Evolutionary conservation across 331 rosid species (phyloP).

Genomic region (Rosa hybrid): DNA sequence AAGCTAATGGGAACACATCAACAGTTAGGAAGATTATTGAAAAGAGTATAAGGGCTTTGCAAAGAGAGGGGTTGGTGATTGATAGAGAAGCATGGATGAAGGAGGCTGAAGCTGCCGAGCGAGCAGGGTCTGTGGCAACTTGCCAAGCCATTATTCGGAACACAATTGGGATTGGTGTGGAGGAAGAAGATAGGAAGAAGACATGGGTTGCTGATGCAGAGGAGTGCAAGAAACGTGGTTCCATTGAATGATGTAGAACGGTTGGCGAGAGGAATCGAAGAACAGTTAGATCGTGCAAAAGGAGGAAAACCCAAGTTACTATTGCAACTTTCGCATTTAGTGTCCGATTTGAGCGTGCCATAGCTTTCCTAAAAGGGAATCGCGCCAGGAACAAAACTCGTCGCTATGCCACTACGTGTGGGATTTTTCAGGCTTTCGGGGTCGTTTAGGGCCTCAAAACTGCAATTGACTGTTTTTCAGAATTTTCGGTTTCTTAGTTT

Average conservation of each 20-base stretch:
- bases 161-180: conserved; percentile 2
- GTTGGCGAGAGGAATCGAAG: too few relatives aligned
- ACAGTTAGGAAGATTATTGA: not conserved
- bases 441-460: too few relatives aligned
- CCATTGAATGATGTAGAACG: conserved; percentile 28
- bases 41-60: conserved; percentile 84
- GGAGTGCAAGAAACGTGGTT: conserved; percentile 91
- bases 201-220: conserved; percentile 99
- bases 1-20: conserved; percentile 3
- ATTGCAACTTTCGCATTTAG: too few relatives aligned
- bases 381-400: too few relatives aligned
- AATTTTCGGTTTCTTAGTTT: too few relatives aligned
- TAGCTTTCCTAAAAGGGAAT: too few relatives aligned
- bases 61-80: conserved; percentile 74
- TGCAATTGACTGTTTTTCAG: too few relatives aligned
- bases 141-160: conserved; percentile 67
- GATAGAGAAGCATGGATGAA: conserved; percentile 94
- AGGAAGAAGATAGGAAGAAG: conserved; percentile 73
- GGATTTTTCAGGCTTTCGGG: too few relatives aligned
- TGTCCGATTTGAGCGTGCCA: too few relatives aligned
- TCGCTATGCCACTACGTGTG: too few relatives aligned
- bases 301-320: too few relatives aligned
- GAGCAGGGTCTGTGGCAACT: conserved; percentile 79
- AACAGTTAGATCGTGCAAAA: too few relatives aligned
- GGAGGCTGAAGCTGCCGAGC: conserved; percentile 95